phyloP scores from a whole-genome alignment of 495 filamentous ascomycete species.

The Trichoderma gamsii region DNA sequence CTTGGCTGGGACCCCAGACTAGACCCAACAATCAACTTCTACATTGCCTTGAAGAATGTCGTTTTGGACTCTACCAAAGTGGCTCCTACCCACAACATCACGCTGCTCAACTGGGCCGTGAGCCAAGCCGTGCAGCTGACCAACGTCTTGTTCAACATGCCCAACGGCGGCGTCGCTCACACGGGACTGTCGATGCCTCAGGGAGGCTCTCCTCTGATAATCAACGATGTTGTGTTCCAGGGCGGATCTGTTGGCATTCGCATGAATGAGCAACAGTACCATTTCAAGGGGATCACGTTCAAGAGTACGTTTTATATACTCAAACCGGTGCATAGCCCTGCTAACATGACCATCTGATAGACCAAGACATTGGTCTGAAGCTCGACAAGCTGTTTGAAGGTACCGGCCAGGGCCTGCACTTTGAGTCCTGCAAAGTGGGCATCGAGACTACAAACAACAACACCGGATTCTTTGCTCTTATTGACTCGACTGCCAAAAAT shows the following conservation, averaged over 20 bases:
- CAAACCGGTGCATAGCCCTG: neutral
- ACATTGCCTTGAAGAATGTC: constrained; percentile 63
- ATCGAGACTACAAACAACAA: constrained; percentile 52
- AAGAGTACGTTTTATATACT: constrained; percentile 18
- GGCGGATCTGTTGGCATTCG: constrained; percentile 47
- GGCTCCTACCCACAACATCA: constrained; percentile 34
- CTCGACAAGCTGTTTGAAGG: constrained; percentile 34
- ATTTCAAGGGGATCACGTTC: constrained; percentile 45
- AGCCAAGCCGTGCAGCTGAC: constrained; percentile 56
- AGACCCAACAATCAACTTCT: constrained; percentile 62
- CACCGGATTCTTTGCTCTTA: constrained; percentile 32
- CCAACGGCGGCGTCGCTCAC: constrained; percentile 34
- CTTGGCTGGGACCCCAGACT: constrained; percentile 41
- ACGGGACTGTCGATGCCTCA: constrained; percentile 35
- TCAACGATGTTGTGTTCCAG: constrained; percentile 43
- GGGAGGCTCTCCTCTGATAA: constrained; percentile 37
- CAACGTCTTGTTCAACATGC: constrained; percentile 61
- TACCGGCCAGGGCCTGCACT: constrained; percentile 36
- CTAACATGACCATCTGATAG: constrained; percentile 8
- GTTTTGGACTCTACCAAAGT: constrained; percentile 61
- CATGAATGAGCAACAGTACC: constrained; percentile 46
- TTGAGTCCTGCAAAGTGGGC: constrained; percentile 48
- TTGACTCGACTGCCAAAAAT: constrained; percentile 37
- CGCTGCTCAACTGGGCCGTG: constrained; percentile 55
- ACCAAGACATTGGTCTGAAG: constrained; percentile 34